Evolutionary conservation across 495 filamentous ascomycete genomes (phyloP), one percentile per base, ranked within the genome.

Genomic region (Haplographium delicatum): DNA sequence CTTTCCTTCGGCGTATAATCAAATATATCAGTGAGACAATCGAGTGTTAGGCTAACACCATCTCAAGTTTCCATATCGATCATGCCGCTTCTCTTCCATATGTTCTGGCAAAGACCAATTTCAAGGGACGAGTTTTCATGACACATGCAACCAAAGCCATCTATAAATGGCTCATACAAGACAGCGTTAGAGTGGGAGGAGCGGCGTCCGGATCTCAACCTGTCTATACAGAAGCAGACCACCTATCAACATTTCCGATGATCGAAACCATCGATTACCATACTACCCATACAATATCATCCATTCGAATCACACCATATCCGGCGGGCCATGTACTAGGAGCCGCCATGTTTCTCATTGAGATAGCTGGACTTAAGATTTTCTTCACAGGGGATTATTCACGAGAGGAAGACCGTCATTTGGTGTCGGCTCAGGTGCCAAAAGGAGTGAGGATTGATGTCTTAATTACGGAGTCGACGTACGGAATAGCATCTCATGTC

Each of bases 261-360:
- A 98, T 98, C 61, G 91, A 98, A 71, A 90, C 93, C 8, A 96
- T 98, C 58, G 90, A 95, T 68, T 98, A 96, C 72, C 83, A 98
- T 64, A 97, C 93, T 3, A 97, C 93, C 2, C 90, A 97, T 58
- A 96, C 89, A 5, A 89, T 96, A 59, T 91, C 90, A 23, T 91
- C 88, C 39, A 96, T 98, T 61, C 85, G 90, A 15, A 93, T 98
- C 56, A 98, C 93, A 0, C 93, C 93, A 9, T 96, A 93, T 60
- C 93, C 94, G 3, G 93, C 93, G 9, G 93, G 93, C 25, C 93
- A 98, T 68, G 93, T 98, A 11, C 80, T 98, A 16, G 93, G 93
- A n/a, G 93, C 91, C 15, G 93, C 93, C 44, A 98, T 98, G 93
- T 98, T 95, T 63, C 73, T 96, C 38, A 84, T 98, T 52, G 90